Evolutionary conservation across 2,329 filamentous ascomycete species (phyloP).

Genomic region (Harringtonia lauricola): DNA sequence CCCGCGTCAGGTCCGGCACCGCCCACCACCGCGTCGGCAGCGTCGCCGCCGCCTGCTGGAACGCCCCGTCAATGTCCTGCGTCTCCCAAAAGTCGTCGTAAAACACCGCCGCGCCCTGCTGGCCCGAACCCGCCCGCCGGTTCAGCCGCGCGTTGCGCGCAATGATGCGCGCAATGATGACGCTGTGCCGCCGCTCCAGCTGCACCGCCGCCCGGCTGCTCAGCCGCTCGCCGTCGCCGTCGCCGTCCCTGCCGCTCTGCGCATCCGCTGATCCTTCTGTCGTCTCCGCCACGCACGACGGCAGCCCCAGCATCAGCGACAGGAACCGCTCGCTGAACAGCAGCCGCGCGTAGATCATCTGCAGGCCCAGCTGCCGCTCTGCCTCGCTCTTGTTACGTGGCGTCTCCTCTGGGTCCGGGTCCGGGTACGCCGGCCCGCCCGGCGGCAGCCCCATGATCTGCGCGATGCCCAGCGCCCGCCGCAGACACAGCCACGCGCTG

Average conservation of each 20-base stretch:
- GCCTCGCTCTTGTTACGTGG: neutral
- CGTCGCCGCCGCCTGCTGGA: conserved; percentile 18
- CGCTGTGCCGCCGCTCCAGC: conserved; percentile 20
- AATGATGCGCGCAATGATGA: conserved; percentile 24
- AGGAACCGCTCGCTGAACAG: conserved; percentile 31
- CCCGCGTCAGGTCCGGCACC: conserved; percentile 15
- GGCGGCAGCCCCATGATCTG: neutral
- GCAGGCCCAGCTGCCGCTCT: conserved; percentile 18
- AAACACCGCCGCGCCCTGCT: neutral
- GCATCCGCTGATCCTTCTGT: no score
- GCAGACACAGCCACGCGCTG: conserved; percentile 29
- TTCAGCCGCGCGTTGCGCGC: conserved; percentile 21
- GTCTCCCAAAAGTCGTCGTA: conserved; percentile 16
- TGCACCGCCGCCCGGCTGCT: conserved; percentile 8
- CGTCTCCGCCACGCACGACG: conserved; percentile 18
- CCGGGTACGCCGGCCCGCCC: conserved; percentile 10
- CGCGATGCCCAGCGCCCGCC: conserved; percentile 26
- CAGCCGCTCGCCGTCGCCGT: neutral
- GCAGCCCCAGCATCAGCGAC: conserved; percentile 31
- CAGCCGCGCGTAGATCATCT: conserved; percentile 30
- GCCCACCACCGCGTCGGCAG: conserved; percentile 27
- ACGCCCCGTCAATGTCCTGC: conserved; percentile 20
- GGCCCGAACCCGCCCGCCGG: conserved; percentile 1
- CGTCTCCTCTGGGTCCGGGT: conserved; percentile 1
- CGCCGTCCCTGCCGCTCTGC: neutral